These are phyloP conservation scores for Cutaneotrichosporon arboriforme DNA, from an alignment of 1,284 basidiomycete genomes.

Conservation along the genomic window DNA sequence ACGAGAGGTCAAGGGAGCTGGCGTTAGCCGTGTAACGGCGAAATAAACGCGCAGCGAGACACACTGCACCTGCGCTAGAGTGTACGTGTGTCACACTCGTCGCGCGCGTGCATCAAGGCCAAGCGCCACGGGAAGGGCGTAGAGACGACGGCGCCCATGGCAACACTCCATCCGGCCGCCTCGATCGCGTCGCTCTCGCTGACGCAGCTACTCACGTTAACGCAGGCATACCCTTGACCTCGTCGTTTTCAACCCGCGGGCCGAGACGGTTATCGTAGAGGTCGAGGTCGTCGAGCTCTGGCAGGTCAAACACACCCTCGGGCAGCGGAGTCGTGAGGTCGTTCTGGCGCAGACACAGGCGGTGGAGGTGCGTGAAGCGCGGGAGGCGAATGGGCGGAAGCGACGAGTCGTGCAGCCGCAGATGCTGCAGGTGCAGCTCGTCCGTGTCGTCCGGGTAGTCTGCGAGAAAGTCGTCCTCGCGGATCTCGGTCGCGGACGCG, in stretches of 20 bases:
- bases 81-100: no score
- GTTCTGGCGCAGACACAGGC: slow-evolving; percentile 87
- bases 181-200: background rate
- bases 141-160: no score
- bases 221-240: slow-evolving; percentile 58
- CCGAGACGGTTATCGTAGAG: slow-evolving; percentile 94
- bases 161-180: no score
- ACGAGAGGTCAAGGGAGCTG: slow-evolving; percentile 85
- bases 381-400: slow-evolving; percentile 57
- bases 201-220: slow-evolving; percentile 59
- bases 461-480: slow-evolving; percentile 50
- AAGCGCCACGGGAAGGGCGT: no score
- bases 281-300: slow-evolving; percentile 78
- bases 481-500: slow-evolving; percentile 20
- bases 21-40: background rate
- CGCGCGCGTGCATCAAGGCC: no score
- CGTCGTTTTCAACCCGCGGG: slow-evolving; percentile 54
- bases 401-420: slow-evolving; percentile 59
- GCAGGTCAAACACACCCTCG: slow-evolving; percentile 61
- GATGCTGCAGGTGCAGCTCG: slow-evolving; percentile 87
- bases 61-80: no score
- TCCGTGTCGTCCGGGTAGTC: slow-evolving; percentile 60
- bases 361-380: slow-evolving; percentile 66
- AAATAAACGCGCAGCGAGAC: background rate
- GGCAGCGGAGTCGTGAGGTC: slow-evolving; percentile 64